phyloP scores from a whole-genome alignment of 768 basidiomycete genomes.

The Xerocomellus amylosporus region DNA sequence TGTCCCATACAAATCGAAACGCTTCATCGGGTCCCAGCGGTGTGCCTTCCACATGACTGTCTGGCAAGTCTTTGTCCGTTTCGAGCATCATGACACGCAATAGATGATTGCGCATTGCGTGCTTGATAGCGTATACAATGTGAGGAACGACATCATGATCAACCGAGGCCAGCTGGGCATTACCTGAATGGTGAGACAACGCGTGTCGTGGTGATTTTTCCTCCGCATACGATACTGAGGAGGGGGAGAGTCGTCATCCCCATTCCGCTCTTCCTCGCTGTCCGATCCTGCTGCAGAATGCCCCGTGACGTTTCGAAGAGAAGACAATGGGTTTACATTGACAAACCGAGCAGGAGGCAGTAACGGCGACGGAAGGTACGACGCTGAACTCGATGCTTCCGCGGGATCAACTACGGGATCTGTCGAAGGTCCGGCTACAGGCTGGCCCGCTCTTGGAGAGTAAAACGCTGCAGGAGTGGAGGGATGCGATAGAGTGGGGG shows the following conservation, averaged over 20 bases:
- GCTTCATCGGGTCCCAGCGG: constrained; percentile 46
- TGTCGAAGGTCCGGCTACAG: constrained; percentile 10
- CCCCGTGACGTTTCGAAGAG: constrained; percentile 24
- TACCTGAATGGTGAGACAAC: constrained; percentile 68
- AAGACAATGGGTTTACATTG: constrained; percentile 11
- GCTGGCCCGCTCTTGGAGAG: constrained; percentile 10
- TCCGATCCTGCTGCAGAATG: constrained; percentile 33
- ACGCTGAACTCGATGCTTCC: constrained; percentile 3
- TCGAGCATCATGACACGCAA: constrained; percentile 55
- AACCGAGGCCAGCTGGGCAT: constrained; percentile 10
- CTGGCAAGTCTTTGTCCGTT: constrained; percentile 57
- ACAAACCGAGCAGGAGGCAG: constrained; percentile 23
- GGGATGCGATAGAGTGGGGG: constrained; percentile 30
- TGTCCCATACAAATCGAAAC: constrained; percentile 77
- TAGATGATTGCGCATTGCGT: constrained; percentile 70
- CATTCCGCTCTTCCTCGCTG: constrained; percentile 38
- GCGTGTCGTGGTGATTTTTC: constrained; percentile 58
- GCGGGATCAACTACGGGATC: neutral
- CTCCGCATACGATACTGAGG: constrained; percentile 41
- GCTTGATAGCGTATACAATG: constrained; percentile 36
- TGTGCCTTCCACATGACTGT: constrained; percentile 56
- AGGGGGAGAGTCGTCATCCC: constrained; percentile 34
- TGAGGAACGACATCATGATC: constrained; percentile 1
- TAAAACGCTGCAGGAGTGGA: constrained; percentile 27
- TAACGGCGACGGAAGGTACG: constrained; percentile 16